These are phyloP conservation scores for Microstroma glucosiphilum DNA, from an alignment of 1,284 basidiomycete genomes.

Conservation along the genomic window DNA sequence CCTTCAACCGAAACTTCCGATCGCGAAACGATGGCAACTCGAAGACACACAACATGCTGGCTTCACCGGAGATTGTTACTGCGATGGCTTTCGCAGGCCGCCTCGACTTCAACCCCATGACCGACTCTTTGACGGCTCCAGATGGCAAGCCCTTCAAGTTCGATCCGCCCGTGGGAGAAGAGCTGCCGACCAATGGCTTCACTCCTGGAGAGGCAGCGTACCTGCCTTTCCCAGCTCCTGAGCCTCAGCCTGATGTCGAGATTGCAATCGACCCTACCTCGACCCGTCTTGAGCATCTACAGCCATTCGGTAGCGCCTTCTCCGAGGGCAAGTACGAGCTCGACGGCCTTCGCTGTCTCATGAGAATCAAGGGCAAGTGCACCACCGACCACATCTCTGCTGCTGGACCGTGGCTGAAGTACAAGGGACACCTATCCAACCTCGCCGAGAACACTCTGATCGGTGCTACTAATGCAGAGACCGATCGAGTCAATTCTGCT, in stretches of 20 bases:
- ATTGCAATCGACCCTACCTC: conserved; percentile 59
- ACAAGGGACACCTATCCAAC: conserved; percentile 85
- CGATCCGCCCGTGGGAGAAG: conserved; percentile 71
- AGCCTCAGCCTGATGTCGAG: conserved; percentile 63
- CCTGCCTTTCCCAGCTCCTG: conserved; percentile 71
- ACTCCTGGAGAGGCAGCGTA: conserved; percentile 69
- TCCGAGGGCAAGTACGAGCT: conserved; percentile 63
- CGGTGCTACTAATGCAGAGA: conserved; percentile 51
- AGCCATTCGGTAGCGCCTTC: conserved; percentile 81
- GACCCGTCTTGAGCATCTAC: conserved; percentile 70
- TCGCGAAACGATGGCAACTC: conserved; percentile 94
- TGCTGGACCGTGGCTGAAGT: conserved; percentile 77
- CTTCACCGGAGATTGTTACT: conserved; percentile 92
- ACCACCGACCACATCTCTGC: conserved; percentile 68
- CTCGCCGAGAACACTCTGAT: conserved; percentile 82
- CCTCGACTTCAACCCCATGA: conserved; percentile 88
- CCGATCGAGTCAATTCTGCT: conserved; percentile 53
- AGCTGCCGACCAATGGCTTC: conserved; percentile 79
- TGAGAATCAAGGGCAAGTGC: conserved; percentile 92
- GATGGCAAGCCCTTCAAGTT: conserved; percentile 78
- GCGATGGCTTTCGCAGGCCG: conserved; percentile 86
- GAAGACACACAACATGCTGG: conserved; percentile 95
- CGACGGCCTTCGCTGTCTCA: conserved; percentile 63
- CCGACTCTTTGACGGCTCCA: conserved; percentile 69
- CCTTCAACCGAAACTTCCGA: conserved; percentile 97